phyloP scores from a whole-genome alignment of 106 monocot species.

The Phalaenopsis equestris region DNA sequence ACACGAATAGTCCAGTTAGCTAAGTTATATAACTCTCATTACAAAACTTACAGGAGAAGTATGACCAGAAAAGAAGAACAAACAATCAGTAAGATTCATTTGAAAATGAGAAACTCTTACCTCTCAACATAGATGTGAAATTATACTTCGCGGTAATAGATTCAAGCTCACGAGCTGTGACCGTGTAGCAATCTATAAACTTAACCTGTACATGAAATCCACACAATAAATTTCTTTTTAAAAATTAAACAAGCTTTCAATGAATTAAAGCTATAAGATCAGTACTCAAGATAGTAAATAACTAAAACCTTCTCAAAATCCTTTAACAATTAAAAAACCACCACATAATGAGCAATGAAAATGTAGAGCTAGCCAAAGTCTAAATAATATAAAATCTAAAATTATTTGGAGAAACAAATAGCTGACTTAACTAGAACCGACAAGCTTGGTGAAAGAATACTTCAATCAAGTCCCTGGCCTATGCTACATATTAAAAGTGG shows the following conservation, averaged over 20 bases:
- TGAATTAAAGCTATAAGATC: background rate
- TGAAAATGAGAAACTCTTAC: constrained; percentile 9
- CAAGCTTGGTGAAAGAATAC: too few species aligned
- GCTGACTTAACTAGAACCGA: too few species aligned
- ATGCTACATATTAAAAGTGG: too few species aligned
- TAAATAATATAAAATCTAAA: background rate
- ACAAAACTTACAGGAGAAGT: background rate
- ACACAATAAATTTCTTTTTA: background rate
- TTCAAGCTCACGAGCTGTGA: constrained; percentile 61
- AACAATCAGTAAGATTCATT: background rate
- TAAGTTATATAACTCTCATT: background rate
- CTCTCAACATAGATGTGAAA: constrained; percentile 84
- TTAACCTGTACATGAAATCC: constrained; percentile 54
- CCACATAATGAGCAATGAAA: background rate
- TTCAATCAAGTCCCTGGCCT: too few species aligned
- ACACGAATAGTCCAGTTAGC: background rate
- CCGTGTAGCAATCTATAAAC: constrained; percentile 77
- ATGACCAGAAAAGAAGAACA: background rate
- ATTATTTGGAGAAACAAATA: too few species aligned
- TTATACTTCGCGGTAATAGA: constrained; percentile 55
- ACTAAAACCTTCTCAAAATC: background rate
- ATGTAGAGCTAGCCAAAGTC: background rate
- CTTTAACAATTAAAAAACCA: background rate
- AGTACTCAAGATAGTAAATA: background rate
- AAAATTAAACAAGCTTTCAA: background rate